A percentile compares a stretch with the other conserved stretches of the same genome.
phyloP scores from a whole-genome alignment of 352 stramenopile species.

The Globisporangium alternatum region DNA sequence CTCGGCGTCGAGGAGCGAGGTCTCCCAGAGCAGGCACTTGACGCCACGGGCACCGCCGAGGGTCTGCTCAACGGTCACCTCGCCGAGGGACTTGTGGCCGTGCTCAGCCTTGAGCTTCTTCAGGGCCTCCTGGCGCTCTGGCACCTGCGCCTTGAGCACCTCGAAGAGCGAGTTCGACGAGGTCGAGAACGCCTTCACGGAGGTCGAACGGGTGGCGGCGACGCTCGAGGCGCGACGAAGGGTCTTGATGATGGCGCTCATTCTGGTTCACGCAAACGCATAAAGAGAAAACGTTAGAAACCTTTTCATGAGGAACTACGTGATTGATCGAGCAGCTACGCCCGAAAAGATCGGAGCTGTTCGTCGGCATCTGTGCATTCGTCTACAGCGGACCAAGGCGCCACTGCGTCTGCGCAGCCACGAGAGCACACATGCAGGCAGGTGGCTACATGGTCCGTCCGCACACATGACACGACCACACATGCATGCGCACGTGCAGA shows the following conservation, averaged over 20 bases:
- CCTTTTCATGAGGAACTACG: not conserved
- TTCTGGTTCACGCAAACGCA: slow-evolving; percentile 14
- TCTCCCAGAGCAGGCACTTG: slow-evolving; percentile 99
- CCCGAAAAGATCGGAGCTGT: not conserved
- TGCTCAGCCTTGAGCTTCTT: slow-evolving; percentile 94
- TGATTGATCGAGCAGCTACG: not conserved
- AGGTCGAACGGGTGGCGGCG: slow-evolving; percentile 35
- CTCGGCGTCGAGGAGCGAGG: slow-evolving; percentile 92
- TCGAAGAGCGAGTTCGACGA: slow-evolving; percentile 68
- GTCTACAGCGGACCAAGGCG: not conserved
- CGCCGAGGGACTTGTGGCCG: slow-evolving; percentile 89
- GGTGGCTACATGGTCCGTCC: not conserved
- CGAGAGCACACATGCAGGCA: not conserved
- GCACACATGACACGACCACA: not conserved
- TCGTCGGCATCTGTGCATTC: not conserved
- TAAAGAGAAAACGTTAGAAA: slow-evolving; percentile 10
- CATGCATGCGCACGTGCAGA: not conserved
- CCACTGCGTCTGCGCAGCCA: not conserved
- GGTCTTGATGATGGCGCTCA: slow-evolving; percentile 73
- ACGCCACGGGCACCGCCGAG: slow-evolving; percentile 96
- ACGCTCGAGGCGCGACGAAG: slow-evolving; percentile 47
- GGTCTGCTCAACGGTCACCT: slow-evolving; percentile 96
- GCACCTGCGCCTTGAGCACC: slow-evolving; percentile 88
- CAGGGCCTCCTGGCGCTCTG: slow-evolving; percentile 89
- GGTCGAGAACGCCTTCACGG: slow-evolving; percentile 66